phyloP scores from a whole-genome alignment of 2,329 filamentous ascomycete genomes.

The Orbilia ellipsospora region DNA sequence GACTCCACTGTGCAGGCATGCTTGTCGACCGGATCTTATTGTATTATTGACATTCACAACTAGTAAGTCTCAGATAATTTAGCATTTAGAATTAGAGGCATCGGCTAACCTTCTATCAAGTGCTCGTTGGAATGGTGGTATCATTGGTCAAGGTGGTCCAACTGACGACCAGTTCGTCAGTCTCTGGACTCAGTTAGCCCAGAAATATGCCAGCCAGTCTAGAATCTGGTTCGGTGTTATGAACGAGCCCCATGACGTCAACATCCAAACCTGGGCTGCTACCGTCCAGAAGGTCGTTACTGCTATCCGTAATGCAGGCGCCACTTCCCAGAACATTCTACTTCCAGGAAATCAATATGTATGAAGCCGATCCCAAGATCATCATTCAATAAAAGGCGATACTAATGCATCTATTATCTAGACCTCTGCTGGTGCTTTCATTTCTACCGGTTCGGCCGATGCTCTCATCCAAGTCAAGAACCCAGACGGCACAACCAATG shows the following conservation, averaged over 20 bases:
- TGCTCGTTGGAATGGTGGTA: constrained; percentile 71
- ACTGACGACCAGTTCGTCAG: constrained; percentile 70
- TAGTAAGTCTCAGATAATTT: constrained; percentile 17
- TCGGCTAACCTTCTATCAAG: constrained; percentile 2
- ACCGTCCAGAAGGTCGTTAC: constrained; percentile 73
- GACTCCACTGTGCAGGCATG: constrained; percentile 70
- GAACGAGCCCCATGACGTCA: constrained; percentile 75
- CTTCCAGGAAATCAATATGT: constrained; percentile 73
- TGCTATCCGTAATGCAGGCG: constrained; percentile 74
- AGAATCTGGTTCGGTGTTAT: constrained; percentile 74
- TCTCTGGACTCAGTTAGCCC: constrained; percentile 71
- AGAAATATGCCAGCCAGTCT: constrained; percentile 68
- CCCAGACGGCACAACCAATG: constrained; percentile 69
- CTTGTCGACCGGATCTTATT: constrained; percentile 70
- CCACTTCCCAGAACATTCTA: constrained; percentile 71
- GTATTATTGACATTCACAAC: constrained; percentile 68
- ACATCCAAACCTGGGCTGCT: constrained; percentile 67
- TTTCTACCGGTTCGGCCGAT: constrained; percentile 67
- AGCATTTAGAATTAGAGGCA: not conserved
- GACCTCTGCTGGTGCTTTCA: constrained; percentile 64
- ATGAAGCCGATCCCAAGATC: constrained; percentile 57
- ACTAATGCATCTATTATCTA: not conserved
- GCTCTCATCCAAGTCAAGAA: constrained; percentile 69
- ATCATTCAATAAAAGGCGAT: not conserved
- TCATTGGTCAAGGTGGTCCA: constrained; percentile 75